Percentiles rank a stretch among this genome's conserved stretches.
phyloP scores from a whole-genome alignment of 331 rosid species.

The Pyrus hybrid region DNA sequence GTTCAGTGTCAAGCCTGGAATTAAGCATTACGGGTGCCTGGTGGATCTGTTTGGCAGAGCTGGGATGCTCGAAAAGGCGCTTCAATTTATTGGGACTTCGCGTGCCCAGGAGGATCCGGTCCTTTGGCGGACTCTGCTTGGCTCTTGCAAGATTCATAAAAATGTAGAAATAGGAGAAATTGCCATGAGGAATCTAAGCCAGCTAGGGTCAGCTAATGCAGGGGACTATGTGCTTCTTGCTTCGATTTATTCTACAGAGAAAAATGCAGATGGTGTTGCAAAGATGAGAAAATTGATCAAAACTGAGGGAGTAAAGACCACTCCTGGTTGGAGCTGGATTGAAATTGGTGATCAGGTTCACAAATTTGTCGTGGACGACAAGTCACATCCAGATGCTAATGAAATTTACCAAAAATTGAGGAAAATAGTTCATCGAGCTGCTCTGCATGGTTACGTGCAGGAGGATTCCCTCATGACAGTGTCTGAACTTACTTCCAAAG shows the following conservation, averaged over 20 bases:
- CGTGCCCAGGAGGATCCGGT: conserved; percentile 26
- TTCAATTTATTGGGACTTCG: conserved; percentile 17
- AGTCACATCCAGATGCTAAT: conserved; percentile 23
- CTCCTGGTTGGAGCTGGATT: conserved; percentile 45
- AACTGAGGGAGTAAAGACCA: conserved; percentile 26
- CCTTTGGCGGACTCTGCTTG: conserved; percentile 46
- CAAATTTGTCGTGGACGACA: conserved; percentile 35
- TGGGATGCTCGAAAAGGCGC: conserved; percentile 41
- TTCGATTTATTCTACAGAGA: conserved; percentile 19
- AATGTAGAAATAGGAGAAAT: conserved; percentile 32
- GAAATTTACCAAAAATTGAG: conserved; percentile 23
- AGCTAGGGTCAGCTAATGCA: conserved; percentile 28
- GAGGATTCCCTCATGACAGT: conserved; percentile 3
- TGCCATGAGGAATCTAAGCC: conserved; percentile 30
- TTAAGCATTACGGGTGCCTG: conserved; percentile 54
- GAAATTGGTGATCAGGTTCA: conserved; percentile 34
- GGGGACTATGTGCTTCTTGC: conserved; percentile 41
- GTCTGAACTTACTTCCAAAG: neutral
- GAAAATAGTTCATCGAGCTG: conserved; percentile 7
- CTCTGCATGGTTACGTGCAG: conserved; percentile 17
- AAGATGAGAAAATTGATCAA: conserved; percentile 33
- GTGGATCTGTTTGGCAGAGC: conserved; percentile 55
- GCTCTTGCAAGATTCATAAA: conserved; percentile 43
- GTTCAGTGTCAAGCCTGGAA: conserved; percentile 34
- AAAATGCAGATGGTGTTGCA: conserved; percentile 24